These are phyloP conservation scores for Suillus spraguei DNA, from an alignment of 768 basidiomycete genomes.

Conservation along the genomic window DNA sequence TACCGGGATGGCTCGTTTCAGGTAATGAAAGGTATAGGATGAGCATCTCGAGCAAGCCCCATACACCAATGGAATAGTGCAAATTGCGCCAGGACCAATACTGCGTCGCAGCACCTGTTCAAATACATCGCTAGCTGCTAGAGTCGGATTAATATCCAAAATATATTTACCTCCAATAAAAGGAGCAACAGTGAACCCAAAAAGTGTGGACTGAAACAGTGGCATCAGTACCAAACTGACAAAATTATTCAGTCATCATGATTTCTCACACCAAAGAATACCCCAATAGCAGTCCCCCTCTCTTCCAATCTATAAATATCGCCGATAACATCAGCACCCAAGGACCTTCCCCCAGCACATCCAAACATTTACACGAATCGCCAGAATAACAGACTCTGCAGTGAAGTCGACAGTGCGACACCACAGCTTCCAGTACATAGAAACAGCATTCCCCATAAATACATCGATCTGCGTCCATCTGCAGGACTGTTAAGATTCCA, in stretches of 20 bases:
- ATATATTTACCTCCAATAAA: constrained; percentile 45
- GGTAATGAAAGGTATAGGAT: constrained; percentile 30
- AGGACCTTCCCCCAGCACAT: constrained; percentile 50
- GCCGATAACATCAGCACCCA: constrained; percentile 58
- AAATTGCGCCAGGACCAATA: constrained; percentile 63
- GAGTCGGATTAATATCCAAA: not conserved
- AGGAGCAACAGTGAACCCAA: constrained; percentile 61
- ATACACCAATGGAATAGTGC: constrained; percentile 44
- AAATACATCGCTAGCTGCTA: not conserved
- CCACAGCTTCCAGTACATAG: constrained; percentile 58
- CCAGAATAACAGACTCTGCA: constrained; percentile 55
- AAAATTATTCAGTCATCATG: not conserved
- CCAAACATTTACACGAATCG: constrained; percentile 65
- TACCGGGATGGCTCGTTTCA: constrained; percentile 38
- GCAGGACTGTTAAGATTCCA: not conserved
- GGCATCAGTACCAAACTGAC: not conserved
- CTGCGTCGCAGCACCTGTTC: constrained; percentile 45
- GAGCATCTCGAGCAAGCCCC: constrained; percentile 37
- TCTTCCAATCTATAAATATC: constrained; percentile 64
- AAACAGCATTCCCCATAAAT: constrained; percentile 48
- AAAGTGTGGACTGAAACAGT: constrained; percentile 34
- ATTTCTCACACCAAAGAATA: constrained; percentile 49
- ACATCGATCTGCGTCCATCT: constrained; percentile 67
- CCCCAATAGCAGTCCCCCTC: constrained; percentile 49
- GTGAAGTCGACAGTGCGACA: constrained; percentile 46